Evolutionary conservation across 2,329 filamentous ascomycete species (phyloP).

Genomic region (Escovopsis weberi): DNA sequence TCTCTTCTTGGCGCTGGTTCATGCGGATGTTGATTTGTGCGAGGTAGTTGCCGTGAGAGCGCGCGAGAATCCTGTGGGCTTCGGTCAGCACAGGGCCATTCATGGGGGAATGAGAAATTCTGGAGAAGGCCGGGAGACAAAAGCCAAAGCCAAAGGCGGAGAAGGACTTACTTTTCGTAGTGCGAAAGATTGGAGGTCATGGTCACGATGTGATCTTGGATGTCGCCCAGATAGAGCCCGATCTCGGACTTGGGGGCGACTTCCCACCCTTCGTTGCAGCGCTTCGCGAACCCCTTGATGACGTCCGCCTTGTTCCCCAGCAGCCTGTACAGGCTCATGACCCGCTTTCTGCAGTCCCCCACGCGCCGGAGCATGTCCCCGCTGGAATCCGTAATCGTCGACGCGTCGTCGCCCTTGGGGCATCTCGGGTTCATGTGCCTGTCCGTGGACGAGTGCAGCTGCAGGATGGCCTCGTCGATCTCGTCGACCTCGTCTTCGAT

Average conservation of each 20-base stretch:
- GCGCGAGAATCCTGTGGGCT: slow-evolving; percentile 57
- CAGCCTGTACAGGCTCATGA: slow-evolving; percentile 88
- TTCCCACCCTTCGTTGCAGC: slow-evolving; percentile 96
- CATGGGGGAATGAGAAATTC: too few species aligned
- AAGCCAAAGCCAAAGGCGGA: too few species aligned
- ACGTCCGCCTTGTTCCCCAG: slow-evolving; percentile 97
- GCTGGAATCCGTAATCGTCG: slow-evolving; percentile 31
- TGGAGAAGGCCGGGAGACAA: too few species aligned
- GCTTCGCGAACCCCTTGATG: slow-evolving; percentile 96
- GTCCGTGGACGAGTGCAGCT: slow-evolving; percentile 52
- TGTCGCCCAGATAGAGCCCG: slow-evolving; percentile 93
- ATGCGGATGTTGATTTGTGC: slow-evolving; percentile 98
- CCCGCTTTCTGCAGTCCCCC: slow-evolving; percentile 88
- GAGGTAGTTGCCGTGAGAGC: slow-evolving; percentile 94
- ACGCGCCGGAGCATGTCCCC: slow-evolving; percentile 84
- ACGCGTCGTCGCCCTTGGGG: slow-evolving; percentile 32
- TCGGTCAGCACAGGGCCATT: slow-evolving; percentile 1
- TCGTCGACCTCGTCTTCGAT: slow-evolving; percentile 96
- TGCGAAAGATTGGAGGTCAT: slow-evolving; percentile 95
- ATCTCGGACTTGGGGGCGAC: slow-evolving; percentile 91
- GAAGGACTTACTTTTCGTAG: slow-evolving; percentile 68
- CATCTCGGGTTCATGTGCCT: slow-evolving; percentile 25
- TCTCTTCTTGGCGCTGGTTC: slow-evolving; percentile 95
- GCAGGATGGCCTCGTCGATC: slow-evolving; percentile 83
- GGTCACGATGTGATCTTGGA: slow-evolving; percentile 97